These are phyloP conservation scores for Candida pseudofarinosa DNA, from an alignment of 805 yeast genomes.

Conservation along the genomic window DNA sequence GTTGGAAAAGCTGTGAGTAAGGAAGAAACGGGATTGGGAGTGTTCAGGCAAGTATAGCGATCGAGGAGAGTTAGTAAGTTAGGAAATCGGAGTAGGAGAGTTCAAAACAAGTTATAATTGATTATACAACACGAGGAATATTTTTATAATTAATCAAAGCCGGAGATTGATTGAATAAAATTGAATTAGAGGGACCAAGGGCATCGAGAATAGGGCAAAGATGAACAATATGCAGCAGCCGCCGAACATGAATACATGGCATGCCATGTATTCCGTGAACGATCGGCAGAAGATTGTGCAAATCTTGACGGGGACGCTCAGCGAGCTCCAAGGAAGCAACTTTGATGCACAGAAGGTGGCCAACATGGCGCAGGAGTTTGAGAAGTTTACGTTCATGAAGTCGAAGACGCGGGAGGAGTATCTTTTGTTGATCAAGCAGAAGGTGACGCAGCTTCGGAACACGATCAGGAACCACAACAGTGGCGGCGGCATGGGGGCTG, in stretches of 20 bases:
- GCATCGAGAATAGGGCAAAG: too few species aligned
- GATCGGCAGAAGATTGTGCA: slow-evolving; percentile 42
- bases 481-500: not conserved
- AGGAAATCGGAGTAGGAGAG: not conserved
- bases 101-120: not conserved
- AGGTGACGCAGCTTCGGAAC: slow-evolving; percentile 30
- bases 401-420: slow-evolving; percentile 58
- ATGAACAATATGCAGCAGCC: slow-evolving; percentile 10
- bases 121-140: not conserved
- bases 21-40: not conserved
- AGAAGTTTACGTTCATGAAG: slow-evolving; percentile 58
- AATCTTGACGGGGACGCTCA: slow-evolving; percentile 31
- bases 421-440: slow-evolving; percentile 37
- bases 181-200: too few species aligned
- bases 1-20: not conserved
- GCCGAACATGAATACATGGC: slow-evolving; percentile 17
- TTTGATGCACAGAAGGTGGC: slow-evolving; percentile 34
- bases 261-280: slow-evolving; percentile 19
- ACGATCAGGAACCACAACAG: slow-evolving; percentile 12
- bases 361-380: slow-evolving; percentile 63
- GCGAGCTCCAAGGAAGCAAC: slow-evolving; percentile 31
- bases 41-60: not conserved
- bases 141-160: too few species aligned
- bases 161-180: too few species aligned
- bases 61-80: not conserved